phyloP scores from a whole-genome alignment of 495 filamentous ascomycete species.

The Thermochaetoides thermophila region DNA sequence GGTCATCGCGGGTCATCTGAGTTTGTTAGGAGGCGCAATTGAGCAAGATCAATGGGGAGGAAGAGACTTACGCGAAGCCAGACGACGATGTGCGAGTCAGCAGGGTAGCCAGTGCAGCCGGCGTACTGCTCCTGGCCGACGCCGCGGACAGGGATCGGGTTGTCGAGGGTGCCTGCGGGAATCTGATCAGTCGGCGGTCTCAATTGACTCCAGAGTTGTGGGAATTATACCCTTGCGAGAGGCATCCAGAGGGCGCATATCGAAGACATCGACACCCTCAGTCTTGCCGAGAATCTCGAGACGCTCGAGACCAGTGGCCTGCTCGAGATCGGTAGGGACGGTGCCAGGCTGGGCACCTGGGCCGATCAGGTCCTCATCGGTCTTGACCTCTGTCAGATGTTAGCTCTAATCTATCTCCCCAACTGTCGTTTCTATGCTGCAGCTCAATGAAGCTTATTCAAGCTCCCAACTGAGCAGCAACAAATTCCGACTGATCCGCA shows the following conservation, averaged over 20 bases:
- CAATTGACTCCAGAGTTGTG: not conserved
- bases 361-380: conserved; percentile 62
- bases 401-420: conserved; percentile 10
- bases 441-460: not conserved
- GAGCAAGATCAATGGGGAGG: not conserved
- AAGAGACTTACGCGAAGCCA: conserved; percentile 66
- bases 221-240: conserved; percentile 42
- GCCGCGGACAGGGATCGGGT: conserved; percentile 80
- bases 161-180: conserved; percentile 68
- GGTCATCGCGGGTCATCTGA: conserved; percentile 77
- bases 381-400: conserved; percentile 58
- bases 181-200: conserved; percentile 2
- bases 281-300: conserved; percentile 98
- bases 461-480: too few relatives aligned
- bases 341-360: conserved; percentile 71
- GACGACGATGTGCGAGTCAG: conserved; percentile 74
- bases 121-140: conserved; percentile 92
- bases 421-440: not conserved
- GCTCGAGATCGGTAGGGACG: conserved; percentile 83
- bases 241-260: conserved; percentile 91
- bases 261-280: conserved; percentile 95
- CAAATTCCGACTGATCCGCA: too few relatives aligned
- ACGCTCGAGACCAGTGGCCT: conserved; percentile 93
- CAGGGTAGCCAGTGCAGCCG: conserved; percentile 89
- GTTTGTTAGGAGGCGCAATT: conserved; percentile 2